phyloP scores from a whole-genome alignment of 345 rosid species.

The Salix suchowensis region DNA sequence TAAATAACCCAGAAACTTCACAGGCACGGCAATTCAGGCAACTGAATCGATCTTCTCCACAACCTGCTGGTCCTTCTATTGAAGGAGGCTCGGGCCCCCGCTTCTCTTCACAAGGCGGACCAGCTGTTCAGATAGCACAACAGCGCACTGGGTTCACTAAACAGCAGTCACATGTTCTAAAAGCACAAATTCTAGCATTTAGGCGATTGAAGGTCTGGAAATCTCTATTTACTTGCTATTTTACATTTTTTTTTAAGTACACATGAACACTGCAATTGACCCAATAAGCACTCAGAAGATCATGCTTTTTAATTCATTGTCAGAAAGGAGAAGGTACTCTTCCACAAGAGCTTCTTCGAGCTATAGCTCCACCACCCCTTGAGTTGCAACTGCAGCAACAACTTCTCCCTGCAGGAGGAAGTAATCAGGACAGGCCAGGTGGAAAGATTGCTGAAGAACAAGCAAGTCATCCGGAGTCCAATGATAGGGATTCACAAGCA shows the following conservation, averaged over 20 bases:
- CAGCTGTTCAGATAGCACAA: slow-evolving; percentile 47
- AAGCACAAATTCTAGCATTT: slow-evolving; percentile 96
- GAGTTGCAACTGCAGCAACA: slow-evolving; percentile 62
- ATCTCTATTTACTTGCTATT: slow-evolving; percentile 8
- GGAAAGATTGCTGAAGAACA: slow-evolving; percentile 60
- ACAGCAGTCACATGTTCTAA: slow-evolving; percentile 93
- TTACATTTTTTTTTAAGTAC: not conserved
- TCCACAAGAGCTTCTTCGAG: slow-evolving; percentile 89
- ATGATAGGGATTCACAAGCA: slow-evolving; percentile 49
- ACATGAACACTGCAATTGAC: not conserved
- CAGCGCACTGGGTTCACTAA: slow-evolving; percentile 74
- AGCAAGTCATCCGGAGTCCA: slow-evolving; percentile 48
- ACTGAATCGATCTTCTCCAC: slow-evolving; percentile 53
- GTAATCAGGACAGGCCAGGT: slow-evolving; percentile 54
- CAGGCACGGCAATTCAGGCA: slow-evolving; percentile 70
- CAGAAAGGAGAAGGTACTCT: slow-evolving; percentile 95
- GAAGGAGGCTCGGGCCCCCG: slow-evolving; percentile 43
- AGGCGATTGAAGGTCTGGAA: slow-evolving; percentile 79
- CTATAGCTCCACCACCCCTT: slow-evolving; percentile 87
- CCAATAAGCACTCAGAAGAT: slow-evolving; percentile 2
- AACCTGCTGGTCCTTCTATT: slow-evolving; percentile 42
- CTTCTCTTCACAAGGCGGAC: slow-evolving; percentile 46
- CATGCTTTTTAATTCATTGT: slow-evolving; percentile 23
- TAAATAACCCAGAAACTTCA: slow-evolving; percentile 45
- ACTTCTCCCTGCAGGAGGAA: slow-evolving; percentile 48